Evolutionary conservation across 1,284 basidiomycete genomes (phyloP), one percentile per base, ranked within the genome.

Genomic region (Dichomitus squalens): DNA sequence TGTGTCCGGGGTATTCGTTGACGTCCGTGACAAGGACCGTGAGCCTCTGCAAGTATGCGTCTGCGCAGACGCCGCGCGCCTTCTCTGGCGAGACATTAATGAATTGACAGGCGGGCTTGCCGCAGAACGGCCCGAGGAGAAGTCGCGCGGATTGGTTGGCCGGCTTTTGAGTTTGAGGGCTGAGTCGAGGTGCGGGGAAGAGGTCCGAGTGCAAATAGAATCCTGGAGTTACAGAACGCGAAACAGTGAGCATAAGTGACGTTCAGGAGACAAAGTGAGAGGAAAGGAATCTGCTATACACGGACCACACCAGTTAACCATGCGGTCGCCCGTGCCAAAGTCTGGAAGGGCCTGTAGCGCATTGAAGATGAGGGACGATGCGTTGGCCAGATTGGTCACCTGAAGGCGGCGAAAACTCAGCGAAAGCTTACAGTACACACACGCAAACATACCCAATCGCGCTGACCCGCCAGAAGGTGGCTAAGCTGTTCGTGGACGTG

Each of bases 281-380:
- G 39, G 50, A 16, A 16, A 16, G 25, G 7, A n/a, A 27, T 12
- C 21, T 7, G 39, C 29, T 4, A 21, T 8, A 33, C 27, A 74
- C 85, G 75, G 66, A 94, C 93, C 93, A 79, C 87, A 88, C 94
- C 94, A 96, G 68, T 95, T 95, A 23, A 95, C 92, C 5, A 88
- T 83, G 67, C 80, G 81, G 55, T 79, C 76, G 4, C 75, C 80
- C 36, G 71, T 64, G 29, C 92, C 92, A 69, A 93, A 95, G 65
- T 86, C 74, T 29, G 79, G 69, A 18, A 79, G 76, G 3, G 83
- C 86, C 41, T 84, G 79, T 46, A 94, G 81, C 12, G 91, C 81
- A 69, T 87, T 86, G 75, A 86, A 95, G 47, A 96, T 81, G 48
- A 95, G 72, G 16, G 92, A 86, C 36, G 92, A 84, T 0, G 90